A percentile compares a stretch with the other conserved stretches of the same genome.
Evolutionary conservation across 2,329 filamentous ascomycete species (phyloP).

Genomic region (Chlorencoelia australis): DNA sequence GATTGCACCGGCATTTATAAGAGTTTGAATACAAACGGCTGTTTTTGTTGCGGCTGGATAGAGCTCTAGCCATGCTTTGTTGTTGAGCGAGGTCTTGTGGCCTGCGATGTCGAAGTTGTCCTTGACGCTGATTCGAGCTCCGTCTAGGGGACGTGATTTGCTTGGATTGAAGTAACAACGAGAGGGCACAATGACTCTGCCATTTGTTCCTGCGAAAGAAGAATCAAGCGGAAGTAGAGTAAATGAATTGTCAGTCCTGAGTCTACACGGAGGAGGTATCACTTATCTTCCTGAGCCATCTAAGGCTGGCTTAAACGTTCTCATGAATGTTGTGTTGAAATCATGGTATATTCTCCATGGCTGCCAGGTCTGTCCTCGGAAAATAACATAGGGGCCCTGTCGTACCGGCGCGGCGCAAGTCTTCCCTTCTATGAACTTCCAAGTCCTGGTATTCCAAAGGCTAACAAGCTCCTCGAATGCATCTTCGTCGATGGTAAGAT

Average conservation of each 20-base stretch:
- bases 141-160: conserved; percentile 44
- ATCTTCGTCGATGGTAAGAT: background rate
- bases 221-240: conserved; percentile 1
- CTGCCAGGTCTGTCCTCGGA: background rate
- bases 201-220: background rate
- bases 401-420: background rate
- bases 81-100: conserved; percentile 45
- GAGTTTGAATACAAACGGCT: conserved; percentile 39
- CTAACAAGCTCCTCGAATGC: background rate
- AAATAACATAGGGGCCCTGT: background rate
- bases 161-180: conserved; percentile 47
- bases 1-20: conserved; percentile 50
- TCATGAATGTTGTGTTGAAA: conserved; percentile 1
- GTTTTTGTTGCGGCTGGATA: conserved; percentile 37
- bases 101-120: conserved; percentile 52
- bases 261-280: background rate
- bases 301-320: background rate
- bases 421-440: background rate
- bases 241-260: background rate
- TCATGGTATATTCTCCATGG: conserved; percentile 1
- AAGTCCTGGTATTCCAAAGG: background rate
- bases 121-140: conserved; percentile 51
- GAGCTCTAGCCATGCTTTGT: conserved; percentile 45
- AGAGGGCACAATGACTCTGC: conserved; percentile 39
- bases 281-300: background rate